Conservation (phyloP, 495 filamentous ascomycete species). For the Xanthoparmelia taractica region DNA sequence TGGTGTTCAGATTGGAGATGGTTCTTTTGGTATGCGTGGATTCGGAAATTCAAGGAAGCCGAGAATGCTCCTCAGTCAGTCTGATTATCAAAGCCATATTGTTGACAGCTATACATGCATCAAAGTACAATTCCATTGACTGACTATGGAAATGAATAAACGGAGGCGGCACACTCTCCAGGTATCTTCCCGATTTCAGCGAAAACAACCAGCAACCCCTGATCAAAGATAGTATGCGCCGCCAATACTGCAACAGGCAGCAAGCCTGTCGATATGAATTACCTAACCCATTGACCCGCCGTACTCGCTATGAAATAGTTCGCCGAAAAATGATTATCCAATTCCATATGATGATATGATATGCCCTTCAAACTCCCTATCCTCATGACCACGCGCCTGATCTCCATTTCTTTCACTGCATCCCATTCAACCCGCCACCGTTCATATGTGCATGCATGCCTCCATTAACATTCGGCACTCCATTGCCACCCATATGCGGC, state of each 20-base stretch:
- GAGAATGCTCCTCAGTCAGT: neutral
- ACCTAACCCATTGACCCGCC: neutral
- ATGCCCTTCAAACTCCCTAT: neutral
- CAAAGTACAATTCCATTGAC: neutral
- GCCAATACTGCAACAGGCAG: neutral
- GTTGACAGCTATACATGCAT: neutral
- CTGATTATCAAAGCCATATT: neutral
- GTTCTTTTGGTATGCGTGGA: neutral
- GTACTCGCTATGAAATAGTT: neutral
- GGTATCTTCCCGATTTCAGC: neutral
- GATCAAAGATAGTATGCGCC: neutral
- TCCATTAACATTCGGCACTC: slow-evolving; percentile 12
- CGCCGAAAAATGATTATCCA: neutral
- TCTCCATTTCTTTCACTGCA: slow-evolving; percentile 4
- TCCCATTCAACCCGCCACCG: slow-evolving; percentile 13
- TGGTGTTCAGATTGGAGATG: neutral
- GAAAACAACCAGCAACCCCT: neutral
- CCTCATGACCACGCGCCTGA: neutral
- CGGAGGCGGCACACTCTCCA: neutral
- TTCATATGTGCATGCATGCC: slow-evolving; percentile 12
- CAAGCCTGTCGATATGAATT: neutral
- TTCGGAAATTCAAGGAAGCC: neutral
- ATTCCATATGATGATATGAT: neutral
- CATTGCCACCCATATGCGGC: slow-evolving; percentile 10
- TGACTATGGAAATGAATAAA: neutral